phyloP scores from a whole-genome alignment of 257 asterid species.

The Capsicum baccatum region DNA sequence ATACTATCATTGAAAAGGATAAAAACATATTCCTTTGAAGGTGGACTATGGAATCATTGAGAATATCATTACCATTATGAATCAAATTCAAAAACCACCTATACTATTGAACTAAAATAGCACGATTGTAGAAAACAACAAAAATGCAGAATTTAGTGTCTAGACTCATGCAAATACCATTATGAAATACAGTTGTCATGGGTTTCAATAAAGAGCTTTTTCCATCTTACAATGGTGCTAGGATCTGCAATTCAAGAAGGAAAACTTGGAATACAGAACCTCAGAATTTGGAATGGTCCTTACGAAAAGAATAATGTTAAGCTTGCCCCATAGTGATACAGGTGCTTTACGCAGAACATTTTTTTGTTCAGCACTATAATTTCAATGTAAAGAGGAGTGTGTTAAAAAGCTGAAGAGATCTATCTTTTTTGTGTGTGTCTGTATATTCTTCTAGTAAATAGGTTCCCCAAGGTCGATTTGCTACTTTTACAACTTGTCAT shows the following conservation, averaged over 20 bases:
- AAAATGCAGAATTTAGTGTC: background rate
- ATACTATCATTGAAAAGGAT: background rate
- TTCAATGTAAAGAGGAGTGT: conserved; percentile 1
- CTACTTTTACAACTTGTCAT: background rate
- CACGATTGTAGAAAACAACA: background rate
- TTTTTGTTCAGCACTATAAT: background rate
- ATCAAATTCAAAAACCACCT: background rate
- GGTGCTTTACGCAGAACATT: background rate
- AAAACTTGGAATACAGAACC: background rate
- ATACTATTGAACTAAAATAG: background rate
- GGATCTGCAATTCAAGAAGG: background rate
- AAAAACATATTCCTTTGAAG: background rate
- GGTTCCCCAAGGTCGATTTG: conserved; percentile 19
- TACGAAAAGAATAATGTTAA: background rate
- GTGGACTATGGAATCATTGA: conserved; percentile 1
- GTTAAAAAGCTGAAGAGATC: background rate
- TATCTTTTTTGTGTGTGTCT: background rate
- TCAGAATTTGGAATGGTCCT: background rate
- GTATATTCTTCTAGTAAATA: background rate
- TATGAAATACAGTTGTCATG: background rate
- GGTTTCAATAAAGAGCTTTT: background rate
- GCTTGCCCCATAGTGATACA: background rate
- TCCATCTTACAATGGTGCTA: background rate
- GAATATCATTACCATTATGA: background rate
- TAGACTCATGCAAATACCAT: background rate